Evolutionary conservation across 2,329 filamentous ascomycete species (phyloP).

Genomic region (Talaromyces sp.): DNA sequence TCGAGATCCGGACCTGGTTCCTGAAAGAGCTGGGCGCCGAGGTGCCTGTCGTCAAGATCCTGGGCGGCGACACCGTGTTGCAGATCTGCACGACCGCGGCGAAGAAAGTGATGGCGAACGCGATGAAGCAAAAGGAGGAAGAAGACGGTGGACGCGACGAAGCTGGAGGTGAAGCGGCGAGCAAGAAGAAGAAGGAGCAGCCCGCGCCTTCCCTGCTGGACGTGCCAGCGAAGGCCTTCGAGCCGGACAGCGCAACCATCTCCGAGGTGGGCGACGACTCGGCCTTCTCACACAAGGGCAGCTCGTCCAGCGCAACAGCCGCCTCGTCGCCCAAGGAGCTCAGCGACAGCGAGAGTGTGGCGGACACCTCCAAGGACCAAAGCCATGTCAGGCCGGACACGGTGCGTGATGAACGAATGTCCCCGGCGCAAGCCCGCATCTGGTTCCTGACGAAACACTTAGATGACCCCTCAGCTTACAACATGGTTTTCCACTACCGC

Average conservation of each 20-base stretch:
- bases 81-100: neutral
- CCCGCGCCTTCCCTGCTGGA: neutral
- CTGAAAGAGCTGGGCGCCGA: slow-evolving; percentile 39
- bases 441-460: neutral
- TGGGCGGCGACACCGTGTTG: slow-evolving; percentile 24
- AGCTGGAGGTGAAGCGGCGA: neutral
- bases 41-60: slow-evolving; percentile 43
- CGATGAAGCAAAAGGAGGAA: neutral
- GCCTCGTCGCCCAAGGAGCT: neutral
- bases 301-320: neutral
- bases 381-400: neutral
- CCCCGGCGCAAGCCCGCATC: neutral
- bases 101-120: neutral
- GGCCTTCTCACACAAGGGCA: neutral
- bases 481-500: neutral
- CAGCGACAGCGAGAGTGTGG: neutral
- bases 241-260: neutral
- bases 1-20: slow-evolving; percentile 35
- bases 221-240: neutral
- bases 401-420: neutral
- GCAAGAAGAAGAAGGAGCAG: neutral
- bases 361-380: neutral
- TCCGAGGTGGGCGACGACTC: neutral
- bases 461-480: neutral
- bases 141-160: neutral